Conservation (phyloP, 2,329 filamentous ascomycete species). For the Colletotrichum sp. region DNA sequence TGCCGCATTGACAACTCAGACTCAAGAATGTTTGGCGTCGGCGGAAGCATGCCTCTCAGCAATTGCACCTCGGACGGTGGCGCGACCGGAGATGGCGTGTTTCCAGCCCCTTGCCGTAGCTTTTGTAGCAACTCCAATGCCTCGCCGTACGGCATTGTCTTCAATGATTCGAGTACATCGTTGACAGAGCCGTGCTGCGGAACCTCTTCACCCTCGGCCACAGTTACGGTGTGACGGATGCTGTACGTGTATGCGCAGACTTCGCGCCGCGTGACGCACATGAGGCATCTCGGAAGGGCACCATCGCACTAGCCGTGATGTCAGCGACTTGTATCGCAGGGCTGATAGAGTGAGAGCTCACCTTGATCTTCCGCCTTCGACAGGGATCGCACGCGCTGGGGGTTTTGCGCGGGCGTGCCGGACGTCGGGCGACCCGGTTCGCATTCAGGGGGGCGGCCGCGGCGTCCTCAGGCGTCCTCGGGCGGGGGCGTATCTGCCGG, state of each 20-base stretch:
- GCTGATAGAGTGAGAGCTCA: neutral
- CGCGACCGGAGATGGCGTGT: neutral
- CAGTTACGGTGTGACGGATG: neutral
- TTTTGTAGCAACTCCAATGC: neutral
- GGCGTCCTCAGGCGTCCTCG: neutral
- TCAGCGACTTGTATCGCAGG: neutral
- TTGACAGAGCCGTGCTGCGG: neutral
- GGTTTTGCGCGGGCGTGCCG: neutral
- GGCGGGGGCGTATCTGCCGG: neutral
- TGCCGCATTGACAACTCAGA: neutral
- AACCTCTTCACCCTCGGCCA: neutral
- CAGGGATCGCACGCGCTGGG: conserved; percentile 10
- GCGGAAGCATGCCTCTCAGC: neutral
- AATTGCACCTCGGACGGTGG: neutral
- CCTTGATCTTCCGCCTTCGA: conserved; percentile 4
- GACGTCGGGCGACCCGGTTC: neutral
- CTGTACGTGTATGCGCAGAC: conserved; percentile 6
- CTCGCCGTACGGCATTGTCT: neutral
- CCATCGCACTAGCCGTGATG: neutral
- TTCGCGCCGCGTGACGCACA: neutral
- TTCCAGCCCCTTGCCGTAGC: neutral
- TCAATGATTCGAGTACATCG: neutral
- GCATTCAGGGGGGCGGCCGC: neutral
- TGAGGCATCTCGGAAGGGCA: neutral
- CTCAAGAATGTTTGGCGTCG: neutral